Conservation (phyloP, 2,329 filamentous ascomycete species). For the Diaporthe destruens region DNA sequence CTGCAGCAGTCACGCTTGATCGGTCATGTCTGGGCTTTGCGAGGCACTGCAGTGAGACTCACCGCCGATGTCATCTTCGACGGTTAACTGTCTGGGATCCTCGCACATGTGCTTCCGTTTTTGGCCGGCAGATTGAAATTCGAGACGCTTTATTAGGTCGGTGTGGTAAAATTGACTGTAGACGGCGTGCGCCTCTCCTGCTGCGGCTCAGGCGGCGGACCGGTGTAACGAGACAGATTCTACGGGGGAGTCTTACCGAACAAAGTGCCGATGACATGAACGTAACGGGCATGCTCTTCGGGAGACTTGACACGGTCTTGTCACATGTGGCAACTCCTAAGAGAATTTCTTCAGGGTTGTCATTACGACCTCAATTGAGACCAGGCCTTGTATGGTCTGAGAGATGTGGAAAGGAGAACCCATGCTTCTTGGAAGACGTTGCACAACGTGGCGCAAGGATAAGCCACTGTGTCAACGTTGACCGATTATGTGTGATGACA, state of each 20-base stretch:
- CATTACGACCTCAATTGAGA: not conserved
- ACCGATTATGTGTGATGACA: not conserved
- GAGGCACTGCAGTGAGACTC: conserved; percentile 9
- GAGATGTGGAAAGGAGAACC: not conserved
- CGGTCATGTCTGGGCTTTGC: not conserved
- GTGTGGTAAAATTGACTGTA: not conserved
- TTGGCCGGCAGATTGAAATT: not conserved
- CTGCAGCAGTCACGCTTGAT: not conserved
- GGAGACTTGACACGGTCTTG: not conserved
- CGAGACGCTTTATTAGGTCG: not conserved
- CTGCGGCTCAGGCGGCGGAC: not conserved
- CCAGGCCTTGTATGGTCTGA: not conserved
- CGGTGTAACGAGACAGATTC: not conserved
- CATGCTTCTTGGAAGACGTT: not conserved
- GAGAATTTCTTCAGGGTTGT: not conserved
- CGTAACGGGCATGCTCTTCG: not conserved
- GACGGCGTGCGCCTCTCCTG: not conserved
- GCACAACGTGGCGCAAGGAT: not conserved
- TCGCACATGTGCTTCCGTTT: not conserved
- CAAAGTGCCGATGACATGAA: conserved; percentile 1
- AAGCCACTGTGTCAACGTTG: not conserved
- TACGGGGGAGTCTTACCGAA: not conserved
- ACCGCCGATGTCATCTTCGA: conserved; percentile 11
- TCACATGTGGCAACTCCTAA: not conserved
- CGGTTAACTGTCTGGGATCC: not conserved